phyloP scores from a whole-genome alignment of 108 stramenopile species.

The Skeletonema menzelii region DNA sequence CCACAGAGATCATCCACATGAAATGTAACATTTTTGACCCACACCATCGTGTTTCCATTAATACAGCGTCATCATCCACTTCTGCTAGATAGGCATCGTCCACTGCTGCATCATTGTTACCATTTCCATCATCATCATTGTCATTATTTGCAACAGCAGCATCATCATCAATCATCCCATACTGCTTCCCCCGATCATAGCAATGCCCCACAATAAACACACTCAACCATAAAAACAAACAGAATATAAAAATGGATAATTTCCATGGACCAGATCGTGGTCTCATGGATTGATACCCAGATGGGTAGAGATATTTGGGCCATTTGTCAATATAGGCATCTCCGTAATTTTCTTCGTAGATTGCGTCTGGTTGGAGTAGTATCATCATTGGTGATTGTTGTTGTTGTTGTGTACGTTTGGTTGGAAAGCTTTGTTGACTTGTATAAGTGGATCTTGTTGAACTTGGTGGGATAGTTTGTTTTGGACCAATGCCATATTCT shows the following conservation, averaged over 20 bases:
- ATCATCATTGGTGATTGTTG: constrained; percentile 1
- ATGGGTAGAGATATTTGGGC: constrained; percentile 78
- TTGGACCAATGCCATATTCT: not conserved
- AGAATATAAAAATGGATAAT: constrained; percentile 66
- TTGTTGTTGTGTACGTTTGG: not conserved
- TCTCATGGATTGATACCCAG: constrained; percentile 88
- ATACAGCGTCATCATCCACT: constrained; percentile 55
- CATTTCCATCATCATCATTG: constrained; percentile 9
- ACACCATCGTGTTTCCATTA: constrained; percentile 83
- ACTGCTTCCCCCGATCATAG: constrained; percentile 43
- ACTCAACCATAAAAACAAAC: constrained; percentile 73
- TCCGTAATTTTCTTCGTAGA: constrained; percentile 85
- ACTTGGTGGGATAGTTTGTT: not conserved
- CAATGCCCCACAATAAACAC: constrained; percentile 88
- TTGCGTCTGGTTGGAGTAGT: constrained; percentile 53
- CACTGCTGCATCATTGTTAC: constrained; percentile 8
- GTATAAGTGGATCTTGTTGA: not conserved
- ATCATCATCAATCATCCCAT: constrained; percentile 9
- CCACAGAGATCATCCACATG: constrained; percentile 78
- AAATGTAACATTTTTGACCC: constrained; percentile 66
- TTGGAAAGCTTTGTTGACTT: not conserved
- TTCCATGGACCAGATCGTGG: constrained; percentile 85
- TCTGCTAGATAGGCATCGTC: constrained; percentile 48
- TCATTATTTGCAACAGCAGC: constrained; percentile 13
- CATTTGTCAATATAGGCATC: constrained; percentile 78